Base-by-base conservation (phyloP, 352 stramenopile genomes). In the Globisporangium mamillatum region DNA sequence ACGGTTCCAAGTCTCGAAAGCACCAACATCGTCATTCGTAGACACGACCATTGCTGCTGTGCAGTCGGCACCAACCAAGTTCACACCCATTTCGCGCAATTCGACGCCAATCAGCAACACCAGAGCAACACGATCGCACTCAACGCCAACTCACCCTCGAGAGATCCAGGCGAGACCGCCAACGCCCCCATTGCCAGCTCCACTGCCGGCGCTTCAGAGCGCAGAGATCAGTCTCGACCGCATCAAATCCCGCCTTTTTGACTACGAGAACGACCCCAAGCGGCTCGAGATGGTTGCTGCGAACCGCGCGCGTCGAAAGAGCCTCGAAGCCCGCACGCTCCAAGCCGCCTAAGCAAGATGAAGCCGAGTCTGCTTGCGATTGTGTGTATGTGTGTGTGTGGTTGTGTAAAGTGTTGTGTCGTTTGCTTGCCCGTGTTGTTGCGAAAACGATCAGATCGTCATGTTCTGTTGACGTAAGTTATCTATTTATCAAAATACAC, bases 231-330 rank as follows among this genome's bases (percentile, higher is more conserved):
- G 50, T 7, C 58, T 66, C 25, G 60, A 61, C 46, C 34, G 59
- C 46, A 63, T 71, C 66, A 66, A 66, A 25, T 71, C 66, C 16
- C n/a, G 66, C 50, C 59, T 71, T 5, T 71, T 71, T 24, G 66
- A 71, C 50, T 71, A 58, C 22, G 66, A 71, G 59, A 66, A 62
- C 27, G 66, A 71, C 53, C 66, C 66, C 1, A 71, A 71, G 66
- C 66, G 66, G 16, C 66, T 71, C 50, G 66, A 71, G 50, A 48
- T 71, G 48, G 60, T 71, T 29, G 66, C 66, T 7, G 66, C 66
- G 34, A 71, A 66, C 66, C 66, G 66, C 34, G 66, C 66, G n/a
- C 66, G 66, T 25, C 66, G 66, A 60, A 60, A 60, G 32, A 71
- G 14, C 53, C 25, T 66, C 32, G 48, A 63, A n/a, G 38, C 54